Percentiles rank a stretch among this genome's conserved stretches.
phyloP scores from a whole-genome alignment of 371 early-diverging fungal genomes.

The Rhizopus arrhizus region DNA sequence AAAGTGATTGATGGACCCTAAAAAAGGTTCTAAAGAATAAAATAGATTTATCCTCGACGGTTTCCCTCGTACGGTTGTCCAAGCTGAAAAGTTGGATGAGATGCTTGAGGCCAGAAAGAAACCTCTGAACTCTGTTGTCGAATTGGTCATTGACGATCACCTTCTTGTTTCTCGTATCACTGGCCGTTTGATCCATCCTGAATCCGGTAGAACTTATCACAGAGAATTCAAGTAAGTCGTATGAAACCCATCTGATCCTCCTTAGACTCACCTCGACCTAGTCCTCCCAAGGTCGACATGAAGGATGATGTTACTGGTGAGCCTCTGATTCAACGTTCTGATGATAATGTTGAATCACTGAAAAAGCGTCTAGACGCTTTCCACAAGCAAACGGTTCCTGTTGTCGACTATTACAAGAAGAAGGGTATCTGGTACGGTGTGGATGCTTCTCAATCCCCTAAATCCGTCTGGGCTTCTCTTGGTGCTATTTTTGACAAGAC shows the following conservation, averaged over 20 bases:
- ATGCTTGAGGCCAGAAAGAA: constrained; percentile 86
- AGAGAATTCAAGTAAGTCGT: constrained; percentile 77
- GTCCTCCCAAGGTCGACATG: constrained; percentile 90
- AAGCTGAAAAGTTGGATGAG: constrained; percentile 97
- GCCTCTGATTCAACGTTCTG: constrained; percentile 95
- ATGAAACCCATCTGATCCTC: not conserved
- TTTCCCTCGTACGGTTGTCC: constrained; percentile 98
- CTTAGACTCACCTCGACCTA: constrained; percentile 4
- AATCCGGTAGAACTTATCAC: constrained; percentile 97
- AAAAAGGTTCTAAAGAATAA: not conserved
- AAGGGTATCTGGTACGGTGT: constrained; percentile 90
- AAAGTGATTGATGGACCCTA: constrained; percentile 20
- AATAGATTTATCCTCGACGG: constrained; percentile 98
- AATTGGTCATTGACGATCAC: constrained; percentile 91
- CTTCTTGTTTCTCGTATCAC: constrained; percentile 95
- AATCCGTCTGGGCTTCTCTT: constrained; percentile 89
- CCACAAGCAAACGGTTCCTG: constrained; percentile 96
- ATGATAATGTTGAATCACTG: constrained; percentile 96
- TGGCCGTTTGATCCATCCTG: constrained; percentile 92
- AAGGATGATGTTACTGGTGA: constrained; percentile 97
- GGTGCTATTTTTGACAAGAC: constrained; percentile 82
- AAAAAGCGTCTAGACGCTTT: constrained; percentile 93
- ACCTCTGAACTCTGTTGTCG: constrained; percentile 89
- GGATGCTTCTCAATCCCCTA: constrained; percentile 91
- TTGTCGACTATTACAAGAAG: constrained; percentile 94